Evolutionary conservation across 345 rosid species (phyloP), one percentile per base, ranked within the genome.

Genomic region (Brassica carinata): DNA sequence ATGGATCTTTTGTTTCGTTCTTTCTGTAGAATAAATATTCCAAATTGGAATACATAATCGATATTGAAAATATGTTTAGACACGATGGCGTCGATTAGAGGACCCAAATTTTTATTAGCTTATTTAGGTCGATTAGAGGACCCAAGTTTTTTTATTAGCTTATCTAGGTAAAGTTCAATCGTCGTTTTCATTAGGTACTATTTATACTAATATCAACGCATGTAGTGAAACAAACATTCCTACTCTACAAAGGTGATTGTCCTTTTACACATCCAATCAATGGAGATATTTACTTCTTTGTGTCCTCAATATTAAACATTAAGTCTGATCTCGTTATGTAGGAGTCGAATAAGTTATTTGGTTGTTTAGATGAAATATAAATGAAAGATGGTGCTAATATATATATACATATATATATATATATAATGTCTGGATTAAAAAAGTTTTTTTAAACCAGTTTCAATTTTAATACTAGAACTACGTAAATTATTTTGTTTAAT

Each of bases 161-260:
- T 38, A 38, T 10, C 2, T 38, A 38, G 45, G 8, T 34, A 34
- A 34, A 34, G 38, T 5, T 5, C 38, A 34, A 34, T 34, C 38
- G 38, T 34, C 8, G 1, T 34, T 34, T 34, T 34, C 38, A 34
- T 23, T 23, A 23, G 26, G 26, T 34, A 34, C 38, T 34, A 34
- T 34, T 34, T 34, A 34, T 34, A 9, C 48, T 40, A 40, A 0
- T 8, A 8, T 55, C 14, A 64, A 71, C 71, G 1, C 81, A 78
- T 71, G 81, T 51, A 72, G 58, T 72, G 77, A 72, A 72, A 72
- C 67, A 78, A 78, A 78, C 82, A 72, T 72, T 65, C 67, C 67
- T 61, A 78, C 61, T 71, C 67, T 72, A 72, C 77, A 78, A 78
- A 72, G 72, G 72, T 71, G 76, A 70, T 63, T 71, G 71, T 78